Conservation (phyloP, 148 eudicot genomes). For the Pharnaceum exiguum region DNA sequence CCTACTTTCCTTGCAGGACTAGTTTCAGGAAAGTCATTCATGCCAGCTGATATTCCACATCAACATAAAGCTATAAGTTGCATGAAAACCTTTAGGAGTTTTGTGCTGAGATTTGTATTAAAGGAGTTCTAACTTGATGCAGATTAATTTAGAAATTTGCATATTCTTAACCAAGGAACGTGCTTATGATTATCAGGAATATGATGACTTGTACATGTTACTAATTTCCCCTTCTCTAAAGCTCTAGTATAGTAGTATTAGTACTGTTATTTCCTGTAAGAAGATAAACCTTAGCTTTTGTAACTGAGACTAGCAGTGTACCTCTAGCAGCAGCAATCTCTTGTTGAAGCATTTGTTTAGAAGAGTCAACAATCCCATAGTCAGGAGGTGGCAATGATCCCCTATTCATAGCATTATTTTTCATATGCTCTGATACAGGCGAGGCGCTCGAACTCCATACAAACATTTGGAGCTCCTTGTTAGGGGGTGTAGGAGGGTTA, state of each 20-base stretch:
- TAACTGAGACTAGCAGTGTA: neutral
- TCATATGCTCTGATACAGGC: slow-evolving; percentile 68
- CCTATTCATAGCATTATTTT: slow-evolving; percentile 34
- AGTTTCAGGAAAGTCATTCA: slow-evolving; percentile 42
- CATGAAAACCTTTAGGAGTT: neutral
- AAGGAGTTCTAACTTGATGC: too few species aligned
- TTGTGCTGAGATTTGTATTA: neutral
- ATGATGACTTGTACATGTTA: too few species aligned
- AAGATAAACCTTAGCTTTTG: neutral
- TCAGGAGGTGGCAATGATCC: slow-evolving; percentile 22
- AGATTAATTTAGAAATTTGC: too few species aligned
- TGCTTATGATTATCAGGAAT: too few species aligned
- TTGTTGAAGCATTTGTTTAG: slow-evolving; percentile 61
- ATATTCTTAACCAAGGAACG: too few species aligned
- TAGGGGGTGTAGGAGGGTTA: slow-evolving; percentile 32
- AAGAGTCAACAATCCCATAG: slow-evolving; percentile 39
- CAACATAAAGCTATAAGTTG: neutral
- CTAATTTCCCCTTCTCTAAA: too few species aligned
- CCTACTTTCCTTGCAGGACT: slow-evolving; percentile 34
- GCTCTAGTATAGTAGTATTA: too few species aligned
- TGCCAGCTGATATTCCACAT: slow-evolving; percentile 11
- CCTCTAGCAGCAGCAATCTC: slow-evolving; percentile 75
- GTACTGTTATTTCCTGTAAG: too few species aligned
- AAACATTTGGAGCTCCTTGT: slow-evolving; percentile 86
- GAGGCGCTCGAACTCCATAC: slow-evolving; percentile 98